Conservation (phyloP, 768 basidiomycete species). For the Termitomyces sp. region DNA sequence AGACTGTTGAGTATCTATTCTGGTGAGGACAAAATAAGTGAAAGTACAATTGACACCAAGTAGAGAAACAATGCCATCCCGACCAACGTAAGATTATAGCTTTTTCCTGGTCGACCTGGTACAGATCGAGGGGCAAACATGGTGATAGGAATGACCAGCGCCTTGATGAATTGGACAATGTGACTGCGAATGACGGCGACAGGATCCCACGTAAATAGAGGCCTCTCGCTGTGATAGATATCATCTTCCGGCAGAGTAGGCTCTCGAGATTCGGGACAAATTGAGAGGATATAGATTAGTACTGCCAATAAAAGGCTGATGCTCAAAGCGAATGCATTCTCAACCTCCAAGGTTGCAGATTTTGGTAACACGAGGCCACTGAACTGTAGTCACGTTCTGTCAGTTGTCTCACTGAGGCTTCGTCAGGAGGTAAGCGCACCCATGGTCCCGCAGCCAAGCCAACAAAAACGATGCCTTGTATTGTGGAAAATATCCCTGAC, state of each 20-base stretch:
- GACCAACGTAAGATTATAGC: slow-evolving; percentile 74
- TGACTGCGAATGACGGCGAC: slow-evolving; percentile 24
- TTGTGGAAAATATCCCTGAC: slow-evolving; percentile 54
- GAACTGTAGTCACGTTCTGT: slow-evolving; percentile 24
- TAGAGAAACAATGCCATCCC: slow-evolving; percentile 63
- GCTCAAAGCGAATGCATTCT: slow-evolving; percentile 40
- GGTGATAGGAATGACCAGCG: slow-evolving; percentile 60
- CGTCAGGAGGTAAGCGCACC: slow-evolving; percentile 40
- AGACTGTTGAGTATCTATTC: neutral
- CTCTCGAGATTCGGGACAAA: slow-evolving; percentile 54
- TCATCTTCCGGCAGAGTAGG: slow-evolving; percentile 19
- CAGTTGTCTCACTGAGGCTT: neutral
- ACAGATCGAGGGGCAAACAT: slow-evolving; percentile 63
- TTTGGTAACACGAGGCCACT: slow-evolving; percentile 55
- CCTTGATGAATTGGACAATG: slow-evolving; percentile 29
- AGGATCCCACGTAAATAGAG: slow-evolving; percentile 28
- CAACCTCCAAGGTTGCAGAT: slow-evolving; percentile 50
- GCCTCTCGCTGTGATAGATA: slow-evolving; percentile 20
- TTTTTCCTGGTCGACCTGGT: slow-evolving; percentile 40
- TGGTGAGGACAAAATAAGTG: neutral
- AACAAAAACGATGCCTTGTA: slow-evolving; percentile 73
- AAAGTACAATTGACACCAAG: slow-evolving; percentile 58
- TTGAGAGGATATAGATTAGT: slow-evolving; percentile 37
- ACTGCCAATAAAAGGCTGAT: slow-evolving; percentile 34
- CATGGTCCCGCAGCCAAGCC: slow-evolving; percentile 80